phyloP scores from a whole-genome alignment of 2,329 filamentous ascomycete species.

The Cladobotryum protrusum region DNA sequence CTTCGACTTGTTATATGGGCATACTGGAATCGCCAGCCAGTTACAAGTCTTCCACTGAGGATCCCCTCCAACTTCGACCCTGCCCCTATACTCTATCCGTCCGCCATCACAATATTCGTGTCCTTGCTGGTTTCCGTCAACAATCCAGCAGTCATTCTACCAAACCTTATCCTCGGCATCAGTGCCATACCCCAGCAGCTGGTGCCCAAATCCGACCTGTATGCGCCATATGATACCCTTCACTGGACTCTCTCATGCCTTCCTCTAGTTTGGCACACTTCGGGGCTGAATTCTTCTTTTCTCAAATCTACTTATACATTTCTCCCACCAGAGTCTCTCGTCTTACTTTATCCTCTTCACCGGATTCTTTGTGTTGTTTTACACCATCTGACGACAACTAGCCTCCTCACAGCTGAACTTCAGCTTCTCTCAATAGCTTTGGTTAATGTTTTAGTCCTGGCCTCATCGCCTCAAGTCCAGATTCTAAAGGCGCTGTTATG shows the following conservation, averaged over 20 bases:
- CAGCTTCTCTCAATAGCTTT: conserved; percentile 79
- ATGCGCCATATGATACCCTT: conserved; percentile 54
- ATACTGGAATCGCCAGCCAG: conserved; percentile 33
- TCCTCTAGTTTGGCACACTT: conserved; percentile 46
- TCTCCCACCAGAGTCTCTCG: conserved; percentile 51
- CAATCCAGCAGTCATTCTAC: conserved; percentile 57
- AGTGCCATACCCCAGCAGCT: conserved; percentile 67
- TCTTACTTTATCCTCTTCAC: conserved; percentile 75
- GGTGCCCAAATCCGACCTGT: conserved; percentile 56
- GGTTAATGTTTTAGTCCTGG: conserved; percentile 73
- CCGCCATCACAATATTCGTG: conserved; percentile 67
- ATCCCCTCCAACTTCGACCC: conserved; percentile 81
- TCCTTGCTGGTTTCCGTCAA: conserved; percentile 65
- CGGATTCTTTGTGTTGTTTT: conserved; percentile 68
- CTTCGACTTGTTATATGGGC: conserved; percentile 49
- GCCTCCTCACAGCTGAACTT: conserved; percentile 78
- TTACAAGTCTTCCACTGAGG: conserved; percentile 35
- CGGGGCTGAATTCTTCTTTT: conserved; percentile 25
- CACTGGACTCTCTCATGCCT: conserved; percentile 75
- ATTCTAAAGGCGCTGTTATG: conserved; percentile 83
- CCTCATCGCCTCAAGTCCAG: conserved; percentile 72
- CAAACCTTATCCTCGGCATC: conserved; percentile 76
- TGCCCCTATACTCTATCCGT: conserved; percentile 83
- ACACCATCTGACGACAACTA: conserved; percentile 79
- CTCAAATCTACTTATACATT: conserved; percentile 28